Percentiles rank a stretch among this genome's conserved stretches.
Evolutionary conservation across 176 grass and related monocot genomes (phyloP).

Genomic region (Panicum miliaceum): DNA sequence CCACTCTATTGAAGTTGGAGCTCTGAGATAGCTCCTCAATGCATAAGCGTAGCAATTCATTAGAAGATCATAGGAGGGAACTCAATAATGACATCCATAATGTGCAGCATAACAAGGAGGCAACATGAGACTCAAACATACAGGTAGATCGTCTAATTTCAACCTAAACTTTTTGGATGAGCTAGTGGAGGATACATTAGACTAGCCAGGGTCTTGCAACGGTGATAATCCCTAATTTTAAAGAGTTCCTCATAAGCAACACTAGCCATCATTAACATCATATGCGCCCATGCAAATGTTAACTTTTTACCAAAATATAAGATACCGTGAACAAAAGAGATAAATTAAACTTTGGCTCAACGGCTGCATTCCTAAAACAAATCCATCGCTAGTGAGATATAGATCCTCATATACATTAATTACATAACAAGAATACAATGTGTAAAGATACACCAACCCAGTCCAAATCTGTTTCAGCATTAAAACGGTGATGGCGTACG

Average conservation of each 20-base stretch:
- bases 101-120: conserved; percentile 4
- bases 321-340: background rate
- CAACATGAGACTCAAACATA: conserved; percentile 8
- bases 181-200: conserved; percentile 2
- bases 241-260: background rate
- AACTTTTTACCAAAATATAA: background rate
- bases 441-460: too few species aligned
- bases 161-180: conserved; percentile 4
- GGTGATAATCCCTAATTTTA: background rate
- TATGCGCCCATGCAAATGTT: background rate
- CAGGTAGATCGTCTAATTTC: conserved; percentile 5
- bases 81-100: conserved; percentile 20
- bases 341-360: background rate
- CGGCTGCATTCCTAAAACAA: conserved; percentile 14
- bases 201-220: background rate
- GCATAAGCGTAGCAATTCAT: conserved; percentile 15
- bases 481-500: background rate
- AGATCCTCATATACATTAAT: background rate
- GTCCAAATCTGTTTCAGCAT: background rate
- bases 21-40: conserved; percentile 24
- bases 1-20: background rate
- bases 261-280: background rate
- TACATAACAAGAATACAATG: background rate
- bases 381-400: background rate
- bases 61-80: background rate